Conservation (phyloP, 164 flowering plant species). For the Liquidambar formosana region DNA sequence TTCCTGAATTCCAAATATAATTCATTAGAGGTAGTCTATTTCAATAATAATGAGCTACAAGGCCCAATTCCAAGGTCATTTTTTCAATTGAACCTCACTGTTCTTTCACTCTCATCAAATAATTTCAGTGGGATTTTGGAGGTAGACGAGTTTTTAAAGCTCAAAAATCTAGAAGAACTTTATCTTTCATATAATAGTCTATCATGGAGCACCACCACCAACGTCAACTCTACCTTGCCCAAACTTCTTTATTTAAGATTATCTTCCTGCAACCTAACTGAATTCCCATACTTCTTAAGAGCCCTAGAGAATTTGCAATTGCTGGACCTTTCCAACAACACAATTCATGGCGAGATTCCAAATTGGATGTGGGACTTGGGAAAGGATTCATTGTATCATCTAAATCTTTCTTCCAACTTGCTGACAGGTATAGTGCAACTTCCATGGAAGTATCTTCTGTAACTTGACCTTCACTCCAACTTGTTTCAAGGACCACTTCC, state of each 20-base stretch:
- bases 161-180: background rate
- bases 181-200: background rate
- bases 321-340: constrained; percentile 11
- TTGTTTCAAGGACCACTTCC: background rate
- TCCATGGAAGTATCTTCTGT: background rate
- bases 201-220: no score
- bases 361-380: background rate
- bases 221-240: background rate
- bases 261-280: constrained; percentile 2
- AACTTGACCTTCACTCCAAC: constrained; percentile 4
- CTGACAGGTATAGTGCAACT: background rate
- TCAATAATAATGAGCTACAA: constrained; percentile 3
- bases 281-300: constrained; percentile 6
- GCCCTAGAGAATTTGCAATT: background rate
- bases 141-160: background rate
- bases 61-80: constrained; percentile 13
- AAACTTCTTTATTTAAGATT: background rate
- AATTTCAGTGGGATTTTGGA: background rate
- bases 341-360: background rate
- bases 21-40: background rate
- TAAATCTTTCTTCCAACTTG: background rate
- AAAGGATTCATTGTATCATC: background rate
- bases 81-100: background rate
- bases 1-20: background rate
- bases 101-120: background rate